Conservation (phyloP, 371 early-diverging fungal genomes). For the Cokeromyces recurvatus region DNA sequence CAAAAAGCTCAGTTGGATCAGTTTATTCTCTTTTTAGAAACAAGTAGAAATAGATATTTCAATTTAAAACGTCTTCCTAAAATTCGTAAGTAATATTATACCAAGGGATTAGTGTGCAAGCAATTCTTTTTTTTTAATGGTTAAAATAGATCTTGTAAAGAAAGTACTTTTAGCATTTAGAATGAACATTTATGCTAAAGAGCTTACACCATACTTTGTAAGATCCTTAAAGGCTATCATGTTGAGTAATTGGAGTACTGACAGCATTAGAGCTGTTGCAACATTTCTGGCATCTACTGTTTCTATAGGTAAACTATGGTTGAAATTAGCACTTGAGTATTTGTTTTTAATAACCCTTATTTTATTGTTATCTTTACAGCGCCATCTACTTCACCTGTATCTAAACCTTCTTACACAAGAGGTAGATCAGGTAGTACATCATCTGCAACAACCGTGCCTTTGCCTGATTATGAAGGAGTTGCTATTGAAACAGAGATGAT, state of each 20-base stretch:
- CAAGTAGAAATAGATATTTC: constrained; percentile 51
- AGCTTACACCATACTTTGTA: constrained; percentile 52
- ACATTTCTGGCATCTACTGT: constrained; percentile 67
- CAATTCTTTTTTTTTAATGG: not conserved
- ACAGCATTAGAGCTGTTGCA: constrained; percentile 60
- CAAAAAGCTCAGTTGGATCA: constrained; percentile 63
- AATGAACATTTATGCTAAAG: constrained; percentile 54
- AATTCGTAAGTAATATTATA: constrained; percentile 44
- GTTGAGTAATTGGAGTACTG: constrained; percentile 57
- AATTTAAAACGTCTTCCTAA: constrained; percentile 60
- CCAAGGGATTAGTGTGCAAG: not conserved
- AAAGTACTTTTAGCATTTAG: constrained; percentile 60
- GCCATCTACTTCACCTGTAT: not conserved
- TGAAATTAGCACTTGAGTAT: not conserved
- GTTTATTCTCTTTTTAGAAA: constrained; percentile 58
- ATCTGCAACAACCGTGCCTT: not conserved
- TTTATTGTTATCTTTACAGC: not conserved
- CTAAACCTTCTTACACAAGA: not conserved
- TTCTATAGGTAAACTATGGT: constrained; percentile 42
- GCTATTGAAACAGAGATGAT: not conserved
- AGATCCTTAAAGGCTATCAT: constrained; percentile 55
- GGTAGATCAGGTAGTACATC: constrained; percentile 9
- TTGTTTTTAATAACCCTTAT: too few relatives aligned
- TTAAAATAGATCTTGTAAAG: constrained; percentile 50
- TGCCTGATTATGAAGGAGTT: too few relatives aligned